Evolutionary conservation across 2,329 filamentous ascomycete genomes (phyloP).

Genomic region (Monosporascus sp.): DNA sequence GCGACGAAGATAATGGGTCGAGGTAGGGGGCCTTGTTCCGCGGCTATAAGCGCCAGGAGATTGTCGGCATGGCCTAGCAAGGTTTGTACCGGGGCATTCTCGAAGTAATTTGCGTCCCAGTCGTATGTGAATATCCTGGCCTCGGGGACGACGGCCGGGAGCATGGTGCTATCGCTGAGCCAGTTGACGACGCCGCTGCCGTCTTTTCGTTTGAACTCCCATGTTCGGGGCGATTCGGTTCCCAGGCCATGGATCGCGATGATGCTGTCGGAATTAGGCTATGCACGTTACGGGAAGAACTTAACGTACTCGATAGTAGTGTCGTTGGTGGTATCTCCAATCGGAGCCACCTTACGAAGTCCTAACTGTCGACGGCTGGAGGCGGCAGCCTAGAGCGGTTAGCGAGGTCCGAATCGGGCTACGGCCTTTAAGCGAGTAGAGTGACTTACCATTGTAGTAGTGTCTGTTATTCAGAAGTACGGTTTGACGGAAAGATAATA

Average conservation of each 20-base stretch:
- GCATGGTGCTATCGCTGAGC: conserved; percentile 12
- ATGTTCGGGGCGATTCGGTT: conserved; percentile 17
- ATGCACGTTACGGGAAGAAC: too few species aligned
- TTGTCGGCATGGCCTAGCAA: conserved; percentile 13
- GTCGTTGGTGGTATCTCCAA: too few species aligned
- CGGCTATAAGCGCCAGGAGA: conserved; percentile 9
- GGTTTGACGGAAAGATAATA: too few species aligned
- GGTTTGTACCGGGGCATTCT: conserved; percentile 11
- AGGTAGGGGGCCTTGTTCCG: conserved; percentile 3
- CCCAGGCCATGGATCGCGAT: conserved; percentile 19
- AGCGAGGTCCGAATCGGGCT: too few species aligned
- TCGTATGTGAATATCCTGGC: conserved; percentile 17
- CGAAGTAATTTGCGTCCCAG: conserved; percentile 13
- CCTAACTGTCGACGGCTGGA: too few species aligned
- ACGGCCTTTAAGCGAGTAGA: too few species aligned
- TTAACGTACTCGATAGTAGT: too few species aligned
- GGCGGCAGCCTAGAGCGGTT: too few species aligned
- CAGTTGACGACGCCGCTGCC: conserved; percentile 8
- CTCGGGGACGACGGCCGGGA: conserved; percentile 9
- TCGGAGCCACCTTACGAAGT: too few species aligned
- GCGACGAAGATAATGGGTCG: conserved; percentile 17
- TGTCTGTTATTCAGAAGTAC: too few species aligned
- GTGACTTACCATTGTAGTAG: too few species aligned
- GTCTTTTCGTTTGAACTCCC: conserved; percentile 10
- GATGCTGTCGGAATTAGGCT: conserved; percentile 6